These are phyloP conservation scores for Lactifluus piperatus DNA, from an alignment of 768 basidiomycete genomes.

Conservation along the genomic window DNA sequence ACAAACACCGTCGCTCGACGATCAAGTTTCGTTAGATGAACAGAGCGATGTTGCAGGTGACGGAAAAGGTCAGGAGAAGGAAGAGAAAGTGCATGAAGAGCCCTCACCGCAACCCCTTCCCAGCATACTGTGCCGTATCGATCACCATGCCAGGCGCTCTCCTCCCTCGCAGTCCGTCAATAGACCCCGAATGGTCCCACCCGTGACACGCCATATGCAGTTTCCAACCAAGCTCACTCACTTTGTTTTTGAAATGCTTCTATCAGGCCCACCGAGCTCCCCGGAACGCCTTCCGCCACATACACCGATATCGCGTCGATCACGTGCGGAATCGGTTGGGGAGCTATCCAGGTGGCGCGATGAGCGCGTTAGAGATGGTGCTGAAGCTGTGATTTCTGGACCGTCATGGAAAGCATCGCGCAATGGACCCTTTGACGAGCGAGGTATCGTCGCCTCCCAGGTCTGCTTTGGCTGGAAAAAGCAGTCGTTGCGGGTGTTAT, in stretches of 20 bases:
- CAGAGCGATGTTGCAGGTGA: background rate
- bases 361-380: background rate
- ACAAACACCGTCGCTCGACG: background rate
- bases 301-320: background rate
- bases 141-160: no score
- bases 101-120: constrained; percentile 24
- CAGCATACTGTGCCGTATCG: constrained; percentile 10
- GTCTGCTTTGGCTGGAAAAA: background rate
- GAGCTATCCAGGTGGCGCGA: background rate
- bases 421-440: background rate
- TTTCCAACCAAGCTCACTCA: constrained; percentile 25
- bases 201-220: constrained; percentile 31
- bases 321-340: background rate
- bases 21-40: background rate
- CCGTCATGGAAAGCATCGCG: constrained; percentile 25
- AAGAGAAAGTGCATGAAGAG: constrained; percentile 1
- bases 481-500: background rate
- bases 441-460: background rate
- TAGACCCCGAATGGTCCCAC: constrained; percentile 32
- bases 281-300: background rate
- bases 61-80: constrained; percentile 20
- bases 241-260: constrained; percentile 1
- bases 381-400: background rate
- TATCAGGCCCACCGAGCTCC: constrained; percentile 1
- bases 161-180: constrained; percentile 63